Evolutionary conservation across 2,329 filamentous ascomycete genomes (phyloP), one percentile per base, ranked within the genome.

Genomic region (Ustulina deusta): DNA sequence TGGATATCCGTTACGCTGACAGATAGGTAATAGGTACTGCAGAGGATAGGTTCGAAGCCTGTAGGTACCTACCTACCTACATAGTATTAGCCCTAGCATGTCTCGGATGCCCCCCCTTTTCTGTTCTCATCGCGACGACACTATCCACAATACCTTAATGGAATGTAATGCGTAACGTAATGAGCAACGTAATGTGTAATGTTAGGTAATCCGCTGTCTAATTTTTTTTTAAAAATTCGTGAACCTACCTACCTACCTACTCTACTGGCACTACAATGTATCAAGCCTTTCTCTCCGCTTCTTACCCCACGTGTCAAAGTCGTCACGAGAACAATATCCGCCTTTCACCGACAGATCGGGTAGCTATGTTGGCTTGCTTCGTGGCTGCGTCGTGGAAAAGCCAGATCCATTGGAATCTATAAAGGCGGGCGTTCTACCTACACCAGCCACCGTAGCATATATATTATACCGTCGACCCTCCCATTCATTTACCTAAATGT

Each of bases 371-470:
- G 13, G 40, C 13, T 17, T 32, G 29, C 13, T 44, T 20, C 9
- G 40, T 44, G 40, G 40, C 40, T 44, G 13, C 40, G 40, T 44
- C 40, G 40, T 44, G 17, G 40, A 44, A 49, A 49, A 49, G 10
- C 22, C 42, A 6, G 15, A 11, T 46, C 20, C 42, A n/a, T 25
- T 15, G 11, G 22, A 27, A 27, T 15, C 22, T 15, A 10, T 49
- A 49, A 49, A 22, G 46, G 22, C 46, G 22, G 46, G 22, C 11
- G 22, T 27, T 27, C 46, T 29, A 49, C 22, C 27, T 49, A 10
- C 22, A 4, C 46, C 9, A 6, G 3, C 15, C 38, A 15, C 38
- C 13, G 3, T n/a, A 40, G 13, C 11, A 49, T 27, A 27, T 27
- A 27, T 13, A 49, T 15, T n/a, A 17, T 44, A 44, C 13, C 3